Evolutionary conservation across 2,329 filamentous ascomycete genomes (phyloP), one percentile per base, ranked within the genome.

Genomic region (Trichoderma sp.): DNA sequence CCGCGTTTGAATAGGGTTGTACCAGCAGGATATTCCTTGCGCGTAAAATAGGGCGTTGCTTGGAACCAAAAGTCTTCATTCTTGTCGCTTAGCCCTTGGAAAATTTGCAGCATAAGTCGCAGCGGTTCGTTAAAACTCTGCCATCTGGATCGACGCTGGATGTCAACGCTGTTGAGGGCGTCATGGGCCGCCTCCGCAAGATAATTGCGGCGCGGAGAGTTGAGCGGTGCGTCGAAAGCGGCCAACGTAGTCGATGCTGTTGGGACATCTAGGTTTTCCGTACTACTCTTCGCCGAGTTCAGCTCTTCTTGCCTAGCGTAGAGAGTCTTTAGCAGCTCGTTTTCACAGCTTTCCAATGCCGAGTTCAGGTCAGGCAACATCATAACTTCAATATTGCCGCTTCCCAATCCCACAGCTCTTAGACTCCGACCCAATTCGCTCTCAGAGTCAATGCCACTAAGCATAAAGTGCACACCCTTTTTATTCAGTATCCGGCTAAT

Each of bases 61-160:
- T 88, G 88, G 79, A 94, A 95, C 96, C 96, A 99, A 78, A 98
- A 98, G 79, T 97, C 94, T 79, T 97, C 94, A 76, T 95, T 96
- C 78, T 92, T 89, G 64, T 89, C 84, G 63, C 92, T 96, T 14
- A 97, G 83, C 56, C 93, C 92, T 76, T 96, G 91, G 81, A 99
- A 98, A n/a, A 96, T 93, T 78, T 97, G 95, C 29, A 99, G 86
- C 79, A 99, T 93, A 58, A 99, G 88, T 1, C 93, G 92, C 8
- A 98, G 87, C 0, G 96, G 96, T 77, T 97, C 94, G 73, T 92
- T 92, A 79, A 97, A 96, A 73, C 89, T 89, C 75, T 91, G 89
- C 92, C 94, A 98, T 76, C 89, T 91, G 1, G 87, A 85, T 24
- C 87, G 83, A 5, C 86, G 83, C 61, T 86, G 81, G 11, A 86